Conservation (phyloP, 306 rosid genomes). For the Cicer bijugum region DNA sequence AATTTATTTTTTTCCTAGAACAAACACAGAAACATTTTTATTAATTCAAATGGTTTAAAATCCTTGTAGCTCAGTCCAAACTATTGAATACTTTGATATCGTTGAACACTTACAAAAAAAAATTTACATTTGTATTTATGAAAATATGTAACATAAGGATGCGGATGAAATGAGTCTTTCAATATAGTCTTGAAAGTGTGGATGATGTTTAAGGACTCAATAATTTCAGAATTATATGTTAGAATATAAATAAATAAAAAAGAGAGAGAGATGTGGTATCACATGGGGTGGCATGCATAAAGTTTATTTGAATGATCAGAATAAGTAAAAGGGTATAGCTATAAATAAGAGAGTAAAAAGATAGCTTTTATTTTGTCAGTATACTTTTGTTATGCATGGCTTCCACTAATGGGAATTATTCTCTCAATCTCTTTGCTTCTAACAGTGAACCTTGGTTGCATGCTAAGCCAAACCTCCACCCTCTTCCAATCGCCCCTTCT, state of each 20-base stretch:
- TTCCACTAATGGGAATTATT: slow-evolving; percentile 60
- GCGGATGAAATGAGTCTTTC: too few species aligned
- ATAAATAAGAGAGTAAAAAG: slow-evolving; percentile 60
- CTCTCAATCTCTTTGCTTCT: slow-evolving; percentile 53
- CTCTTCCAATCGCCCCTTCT: slow-evolving; percentile 56
- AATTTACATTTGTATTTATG: too few species aligned
- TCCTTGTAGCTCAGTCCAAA: too few species aligned
- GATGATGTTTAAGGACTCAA: too few species aligned
- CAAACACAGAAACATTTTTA: background rate
- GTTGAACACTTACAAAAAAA: too few species aligned
- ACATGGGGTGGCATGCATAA: slow-evolving; percentile 51
- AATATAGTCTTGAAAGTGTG: too few species aligned
- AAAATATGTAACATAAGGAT: too few species aligned
- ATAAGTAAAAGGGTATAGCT: slow-evolving; percentile 45
- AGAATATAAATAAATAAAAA: too few species aligned
- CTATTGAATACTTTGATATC: too few species aligned
- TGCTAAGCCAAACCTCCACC: slow-evolving; percentile 63
- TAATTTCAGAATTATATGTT: too few species aligned
- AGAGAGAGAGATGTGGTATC: slow-evolving; percentile 16
- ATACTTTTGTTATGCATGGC: slow-evolving; percentile 55
- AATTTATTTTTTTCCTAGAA: too few species aligned
- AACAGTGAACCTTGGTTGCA: slow-evolving; percentile 92
- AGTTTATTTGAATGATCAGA: slow-evolving; percentile 56
- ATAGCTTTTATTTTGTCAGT: slow-evolving; percentile 57
- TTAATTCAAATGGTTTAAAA: too few species aligned